Conservation (phyloP, 495 filamentous ascomycete species). For the Penicillium pulvis region DNA sequence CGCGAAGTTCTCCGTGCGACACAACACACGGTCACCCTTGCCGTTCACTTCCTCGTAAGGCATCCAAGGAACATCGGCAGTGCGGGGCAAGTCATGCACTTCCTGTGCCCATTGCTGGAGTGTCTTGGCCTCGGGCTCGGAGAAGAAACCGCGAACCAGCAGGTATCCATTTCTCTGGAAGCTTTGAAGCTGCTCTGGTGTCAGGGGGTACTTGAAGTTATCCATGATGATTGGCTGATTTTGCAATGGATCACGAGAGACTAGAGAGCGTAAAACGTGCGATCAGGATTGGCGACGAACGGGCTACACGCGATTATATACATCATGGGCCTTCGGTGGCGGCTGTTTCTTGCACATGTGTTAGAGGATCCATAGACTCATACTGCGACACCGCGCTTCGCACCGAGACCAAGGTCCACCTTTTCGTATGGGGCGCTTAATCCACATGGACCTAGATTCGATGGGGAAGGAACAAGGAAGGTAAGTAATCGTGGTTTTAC, state of each 20-base stretch:
- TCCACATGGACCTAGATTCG: not conserved
- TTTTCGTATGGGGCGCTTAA: not conserved
- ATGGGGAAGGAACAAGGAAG: not conserved
- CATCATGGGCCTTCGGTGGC: not conserved
- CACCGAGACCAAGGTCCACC: not conserved
- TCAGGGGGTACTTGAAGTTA: conserved; percentile 27
- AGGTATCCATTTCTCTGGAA: conserved; percentile 46
- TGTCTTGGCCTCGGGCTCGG: conserved; percentile 21
- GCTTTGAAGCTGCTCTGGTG: conserved; percentile 34
- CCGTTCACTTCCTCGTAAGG: conserved; percentile 51
- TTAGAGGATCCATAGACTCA: not conserved
- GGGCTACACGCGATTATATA: conserved; percentile 1
- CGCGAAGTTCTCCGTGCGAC: conserved; percentile 51
- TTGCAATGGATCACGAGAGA: not conserved
- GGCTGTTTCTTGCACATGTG: not conserved
- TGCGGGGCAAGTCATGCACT: conserved; percentile 42
- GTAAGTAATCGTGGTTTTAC: not conserved
- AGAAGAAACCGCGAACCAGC: conserved; percentile 36
- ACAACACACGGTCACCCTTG: conserved; percentile 42
- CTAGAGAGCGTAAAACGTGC: not conserved
- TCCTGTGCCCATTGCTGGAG: conserved; percentile 48
- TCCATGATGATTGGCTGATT: conserved; percentile 18
- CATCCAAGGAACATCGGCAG: conserved; percentile 44
- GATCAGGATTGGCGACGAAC: not conserved
- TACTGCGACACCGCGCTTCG: conserved; percentile 7